Percentiles rank a stretch among this genome's conserved stretches.
phyloP scores from a whole-genome alignment of 129 eudicot genomes.

The Erigeron canadensis region DNA sequence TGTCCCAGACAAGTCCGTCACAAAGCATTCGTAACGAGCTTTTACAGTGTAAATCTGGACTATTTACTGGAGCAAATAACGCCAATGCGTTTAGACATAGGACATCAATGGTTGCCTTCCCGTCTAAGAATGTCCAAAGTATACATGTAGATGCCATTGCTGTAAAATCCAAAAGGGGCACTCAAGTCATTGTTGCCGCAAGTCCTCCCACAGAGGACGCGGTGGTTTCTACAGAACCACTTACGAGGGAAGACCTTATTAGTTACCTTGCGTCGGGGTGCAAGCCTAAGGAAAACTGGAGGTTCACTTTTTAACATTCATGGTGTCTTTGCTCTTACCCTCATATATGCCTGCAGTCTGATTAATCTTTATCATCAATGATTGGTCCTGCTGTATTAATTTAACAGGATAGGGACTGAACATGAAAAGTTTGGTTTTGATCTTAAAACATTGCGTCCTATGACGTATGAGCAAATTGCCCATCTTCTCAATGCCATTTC shows the following conservation, averaged over 20 bases:
- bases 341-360: constrained; percentile 4
- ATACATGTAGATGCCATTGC: constrained; percentile 32
- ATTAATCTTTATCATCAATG: constrained; percentile 5
- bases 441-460: constrained; percentile 70
- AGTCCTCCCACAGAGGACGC: constrained; percentile 97
- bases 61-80: constrained; percentile 29
- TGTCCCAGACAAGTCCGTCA: constrained; percentile 54
- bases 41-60: constrained; percentile 40
- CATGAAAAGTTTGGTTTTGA: constrained; percentile 98
- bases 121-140: constrained; percentile 32
- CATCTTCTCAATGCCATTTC: constrained; percentile 85
- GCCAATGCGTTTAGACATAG: constrained; percentile 37
- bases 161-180: constrained; percentile 41
- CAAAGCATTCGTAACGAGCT: constrained; percentile 43
- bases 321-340: background rate
- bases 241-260: constrained; percentile 89
- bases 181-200: constrained; percentile 66
- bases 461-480: constrained; percentile 88
- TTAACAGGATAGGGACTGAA: constrained; percentile 94
- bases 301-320: constrained; percentile 49
- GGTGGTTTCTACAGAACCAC: constrained; percentile 70
- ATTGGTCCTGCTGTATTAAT: constrained; percentile 18
- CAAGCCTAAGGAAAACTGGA: constrained; percentile 96
- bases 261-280: constrained; percentile 94
- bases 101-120: constrained; percentile 32